Percentiles rank a stretch among this genome's conserved stretches.
Evolutionary conservation across 2,329 filamentous ascomycete species (phyloP).

Genomic region (Arthrobotrys entomopaga): DNA sequence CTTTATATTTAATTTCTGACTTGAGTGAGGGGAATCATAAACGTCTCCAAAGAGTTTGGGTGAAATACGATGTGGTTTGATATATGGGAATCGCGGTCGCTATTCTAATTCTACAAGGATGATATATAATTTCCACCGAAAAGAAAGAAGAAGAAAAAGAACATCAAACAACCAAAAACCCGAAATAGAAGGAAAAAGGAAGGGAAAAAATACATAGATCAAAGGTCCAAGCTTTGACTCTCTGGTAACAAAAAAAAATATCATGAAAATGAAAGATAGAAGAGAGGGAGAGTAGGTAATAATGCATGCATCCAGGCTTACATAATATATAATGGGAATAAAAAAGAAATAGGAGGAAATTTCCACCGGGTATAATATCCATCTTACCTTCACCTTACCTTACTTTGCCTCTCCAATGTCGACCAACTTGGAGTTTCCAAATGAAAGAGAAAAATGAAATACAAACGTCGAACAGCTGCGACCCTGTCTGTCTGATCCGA

Average conservation of each 20-base stretch:
- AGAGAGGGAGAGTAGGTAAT: slow-evolving; percentile 2
- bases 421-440: background rate
- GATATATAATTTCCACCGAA: slow-evolving; percentile 15
- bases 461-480: slow-evolving; percentile 10
- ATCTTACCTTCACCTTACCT: no score
- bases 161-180: slow-evolving; percentile 4
- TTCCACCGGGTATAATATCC: slow-evolving; percentile 15
- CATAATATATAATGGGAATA: background rate
- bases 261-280: slow-evolving; percentile 12
- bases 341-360: slow-evolving; percentile 3
- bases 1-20: no score
- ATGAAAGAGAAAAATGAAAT: slow-evolving; percentile 5
- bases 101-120: slow-evolving; percentile 52
- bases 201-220: slow-evolving; percentile 14
- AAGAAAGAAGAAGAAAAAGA: slow-evolving; percentile 17
- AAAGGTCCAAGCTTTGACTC: slow-evolving; percentile 36
- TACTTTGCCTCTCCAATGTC: background rate
- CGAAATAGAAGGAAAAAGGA: slow-evolving; percentile 3
- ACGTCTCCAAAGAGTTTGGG: no score
- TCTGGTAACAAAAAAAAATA: slow-evolving; percentile 2
- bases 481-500: slow-evolving; percentile 13
- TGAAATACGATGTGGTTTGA: no score
- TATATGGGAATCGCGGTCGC: slow-evolving; percentile 6
- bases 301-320: slow-evolving; percentile 31
- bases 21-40: no score